Evolutionary conservation across 2,329 filamentous ascomycete genomes (phyloP), one percentile per base, ranked within the genome.

Genomic region (Cryphonectria japonica): DNA sequence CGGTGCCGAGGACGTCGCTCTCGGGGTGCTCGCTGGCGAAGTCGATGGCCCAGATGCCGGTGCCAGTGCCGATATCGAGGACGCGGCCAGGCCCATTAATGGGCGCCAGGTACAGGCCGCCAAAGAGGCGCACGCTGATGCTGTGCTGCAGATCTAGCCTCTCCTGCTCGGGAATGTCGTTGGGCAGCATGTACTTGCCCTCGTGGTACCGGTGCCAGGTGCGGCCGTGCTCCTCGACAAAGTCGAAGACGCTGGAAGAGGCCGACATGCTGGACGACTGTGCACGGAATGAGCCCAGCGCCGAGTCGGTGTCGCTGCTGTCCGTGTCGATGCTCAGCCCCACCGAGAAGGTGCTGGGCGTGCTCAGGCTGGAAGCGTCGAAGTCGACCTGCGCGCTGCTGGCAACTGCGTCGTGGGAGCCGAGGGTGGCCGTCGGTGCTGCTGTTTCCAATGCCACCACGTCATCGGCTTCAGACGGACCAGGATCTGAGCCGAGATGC

Each of bases 31-130:
- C 69, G n/a, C 67, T 68, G 14, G 74, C 74, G 65, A 75, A 77
- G 39, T 78, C 76, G 37, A 76, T 75, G 41, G 75, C 76, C 75
- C 76, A 78, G 62, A 76, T 75, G 14, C 76, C 76, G 6, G 75
- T 77, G 8, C 75, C 77, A 1, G 77, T 78, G 50, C 77, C 77
- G 22, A 78, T 46, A 63, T 78, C 77, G 29, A 79, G 71, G 34
- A 79, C 76, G 19, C 72, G 63, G 29, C 71, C 60, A 16, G 73
- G 73, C 2, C 65, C 46, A 13, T 72, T 67, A 29, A 75, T 70
- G 7, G 75, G 75, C 6, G 75, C 75, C 0, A 75, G 65, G 34
- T 70, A 70, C 2, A 76, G 71, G 43, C 75, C 70, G 16, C 72
- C 73, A 32, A 71, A 69, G 1, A 74, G 60, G 8, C 70, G 69